phyloP scores from a whole-genome alignment of 2,329 filamentous ascomycete species.

The Curvularia lunata region DNA sequence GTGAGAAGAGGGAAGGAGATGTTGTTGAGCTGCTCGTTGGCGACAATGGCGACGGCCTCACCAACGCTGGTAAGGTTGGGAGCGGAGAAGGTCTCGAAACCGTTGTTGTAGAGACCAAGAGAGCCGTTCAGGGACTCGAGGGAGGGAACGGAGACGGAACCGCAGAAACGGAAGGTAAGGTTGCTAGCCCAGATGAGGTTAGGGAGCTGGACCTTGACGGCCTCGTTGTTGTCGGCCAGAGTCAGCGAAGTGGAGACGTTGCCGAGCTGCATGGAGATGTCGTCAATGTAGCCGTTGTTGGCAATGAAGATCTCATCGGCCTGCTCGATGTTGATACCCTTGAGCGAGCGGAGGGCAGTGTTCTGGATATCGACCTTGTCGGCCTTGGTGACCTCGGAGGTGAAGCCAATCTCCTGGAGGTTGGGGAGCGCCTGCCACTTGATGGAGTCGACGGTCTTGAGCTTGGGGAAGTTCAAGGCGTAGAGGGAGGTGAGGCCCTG shows the following conservation, averaged over 20 bases:
- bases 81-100: slow-evolving; percentile 65
- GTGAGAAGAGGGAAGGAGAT: slow-evolving; percentile 74
- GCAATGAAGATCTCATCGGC: slow-evolving; percentile 74
- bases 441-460: slow-evolving; percentile 71
- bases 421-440: slow-evolving; percentile 74
- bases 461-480: slow-evolving; percentile 68
- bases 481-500: slow-evolving; percentile 72
- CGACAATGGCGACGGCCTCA: slow-evolving; percentile 63
- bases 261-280: slow-evolving; percentile 76
- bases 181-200: slow-evolving; percentile 80
- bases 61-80: slow-evolving; percentile 74
- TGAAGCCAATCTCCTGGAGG: slow-evolving; percentile 66
- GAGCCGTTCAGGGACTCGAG: slow-evolving; percentile 77
- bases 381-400: slow-evolving; percentile 70
- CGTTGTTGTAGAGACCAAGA: slow-evolving; percentile 84
- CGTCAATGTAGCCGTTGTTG: slow-evolving; percentile 84
- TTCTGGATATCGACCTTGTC: slow-evolving; percentile 77
- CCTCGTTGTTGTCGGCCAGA: slow-evolving; percentile 80
- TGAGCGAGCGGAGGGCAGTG: slow-evolving; percentile 78
- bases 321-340: slow-evolving; percentile 79
- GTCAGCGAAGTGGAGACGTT: slow-evolving; percentile 74
- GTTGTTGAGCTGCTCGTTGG: slow-evolving; percentile 68
- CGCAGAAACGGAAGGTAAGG: slow-evolving; percentile 82
- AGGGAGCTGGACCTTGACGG: slow-evolving; percentile 75
- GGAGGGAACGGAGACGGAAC: slow-evolving; percentile 73